phyloP scores from a whole-genome alignment of 768 basidiomycete species.

The Xerocomellus intermedius region DNA sequence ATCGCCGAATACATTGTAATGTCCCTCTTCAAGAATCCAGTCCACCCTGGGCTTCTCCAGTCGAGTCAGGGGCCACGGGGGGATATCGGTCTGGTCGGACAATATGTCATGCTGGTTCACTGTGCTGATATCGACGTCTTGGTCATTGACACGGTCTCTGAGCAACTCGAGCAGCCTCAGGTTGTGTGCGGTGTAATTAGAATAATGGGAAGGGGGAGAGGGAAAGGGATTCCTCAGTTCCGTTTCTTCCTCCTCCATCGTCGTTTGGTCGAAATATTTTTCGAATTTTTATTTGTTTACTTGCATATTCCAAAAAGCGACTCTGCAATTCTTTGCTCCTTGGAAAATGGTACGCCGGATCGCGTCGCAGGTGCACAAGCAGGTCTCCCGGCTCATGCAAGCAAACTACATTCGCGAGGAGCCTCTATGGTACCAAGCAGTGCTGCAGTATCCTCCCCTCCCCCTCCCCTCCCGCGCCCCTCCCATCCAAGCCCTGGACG shows the following conservation, averaged over 20 bases:
- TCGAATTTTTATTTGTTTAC: background rate
- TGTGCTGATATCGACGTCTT: conserved; percentile 34
- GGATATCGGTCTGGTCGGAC: conserved; percentile 69
- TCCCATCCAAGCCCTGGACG: conserved; percentile 49
- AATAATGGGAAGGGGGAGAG: conserved; percentile 82
- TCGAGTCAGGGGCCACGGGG: conserved; percentile 71
- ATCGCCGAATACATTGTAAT: conserved; percentile 85
- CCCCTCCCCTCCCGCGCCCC: conserved; percentile 77
- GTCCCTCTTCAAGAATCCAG: conserved; percentile 85
- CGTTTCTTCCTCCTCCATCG: conserved; percentile 60
- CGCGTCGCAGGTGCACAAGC: conserved; percentile 86
- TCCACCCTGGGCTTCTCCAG: conserved; percentile 87
- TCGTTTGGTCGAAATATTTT: background rate
- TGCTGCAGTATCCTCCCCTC: conserved; percentile 85
- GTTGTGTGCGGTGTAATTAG: conserved; percentile 72
- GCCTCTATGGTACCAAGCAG: conserved; percentile 84
- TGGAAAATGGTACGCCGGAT: conserved; percentile 69
- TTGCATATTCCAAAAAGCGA: background rate
- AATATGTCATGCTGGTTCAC: conserved; percentile 61
- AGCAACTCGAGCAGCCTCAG: conserved; percentile 65
- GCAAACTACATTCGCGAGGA: conserved; percentile 58
- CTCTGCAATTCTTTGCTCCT: background rate
- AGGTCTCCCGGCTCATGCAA: conserved; percentile 76
- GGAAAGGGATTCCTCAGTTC: conserved; percentile 88
- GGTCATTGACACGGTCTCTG: conserved; percentile 48